Evolutionary conservation across 768 basidiomycete genomes (phyloP), one percentile per base, ranked within the genome.

Genomic region (Amanita pallidorosea): DNA sequence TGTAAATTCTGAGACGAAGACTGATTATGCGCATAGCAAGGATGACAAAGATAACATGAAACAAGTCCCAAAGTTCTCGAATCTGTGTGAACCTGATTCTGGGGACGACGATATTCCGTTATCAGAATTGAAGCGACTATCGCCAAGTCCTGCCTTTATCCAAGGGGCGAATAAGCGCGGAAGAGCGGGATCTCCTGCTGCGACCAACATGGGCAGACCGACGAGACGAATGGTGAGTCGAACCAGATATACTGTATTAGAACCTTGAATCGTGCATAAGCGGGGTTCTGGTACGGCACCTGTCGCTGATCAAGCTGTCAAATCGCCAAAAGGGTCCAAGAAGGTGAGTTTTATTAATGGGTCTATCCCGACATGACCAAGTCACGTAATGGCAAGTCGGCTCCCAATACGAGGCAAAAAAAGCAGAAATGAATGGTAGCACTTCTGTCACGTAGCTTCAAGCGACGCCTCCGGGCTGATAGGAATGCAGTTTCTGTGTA

Each of bases 41-140:
- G n/a, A 38, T 6, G 45, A 38, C n/a, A 42, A 22, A 7, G 36
- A 45, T 25, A 20, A 40, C 5, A 11, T 29, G 43, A 22, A 37
- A 36, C 37, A 27, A 35, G 17, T 25, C 12, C 38, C 45, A 27
- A 55, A 45, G 20, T 55, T 57, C 42, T 42, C 56, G 23, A 45
- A 52, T 31, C 45, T 57, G 17, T 42, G 52, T 29, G 49, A 36
- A 34, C 42, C 31, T 5, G 63, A 64, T 44, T 60, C 57, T 15
- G 62, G 61, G 12, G 61, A 61, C 38, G 55, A 54, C 36, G 61
- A 64, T 41, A 49, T 53, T 11, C 57, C 62, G 3, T 54, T 63
- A 3, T 61, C 65, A 25, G 55, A 60, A 33, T 36, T 65, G 25
- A 55, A 52, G 41, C 51, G 31, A 15, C 37, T 57, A 33, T 57